Base-by-base conservation (phyloP, 108 stramenopile species). In the Nitzschia sp. region DNA sequence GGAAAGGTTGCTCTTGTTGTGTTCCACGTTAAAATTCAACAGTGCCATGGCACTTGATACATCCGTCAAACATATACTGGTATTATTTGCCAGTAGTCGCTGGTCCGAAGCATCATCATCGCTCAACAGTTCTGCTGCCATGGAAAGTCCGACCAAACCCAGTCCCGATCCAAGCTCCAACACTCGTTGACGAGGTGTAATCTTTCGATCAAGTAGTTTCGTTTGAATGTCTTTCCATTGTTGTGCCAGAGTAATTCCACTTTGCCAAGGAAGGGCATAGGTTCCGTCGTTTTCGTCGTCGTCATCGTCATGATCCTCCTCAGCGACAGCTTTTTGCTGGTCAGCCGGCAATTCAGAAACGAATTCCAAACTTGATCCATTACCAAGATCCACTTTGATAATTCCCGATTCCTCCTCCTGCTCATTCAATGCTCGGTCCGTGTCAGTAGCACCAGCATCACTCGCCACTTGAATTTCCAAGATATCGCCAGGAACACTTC, bases 91-190 rank as follows among this genome's bases (percentile, higher is more conserved):
- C 6, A 42, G n/a, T 3, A 28, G 27, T 0, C 25, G 2, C 19
- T 62, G 23, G 11, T 62, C 25, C 3, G 26, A 23, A 28, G 46
- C 2, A 15, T 48, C 30, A 24, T 65, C 48, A 4, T 65, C n/a
- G 17, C 3, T 54, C 49, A 31, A 1, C 3, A n/a, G 33, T 24
- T 30, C 29, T 47, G 8, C 38, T 48, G 11, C 77, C 56, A 92
- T 72, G 19, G 88, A 83, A 38, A 92, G 60, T 23, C 91, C 91
- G 34, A 83, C 71, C 17, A 78, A 33, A 1, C 88, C 91, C 35
- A 78, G 35, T 23, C 91, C 91, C 11, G 88, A 81, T 13, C 91
- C 91, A n/a, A 92, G 71, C 66, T 92, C 91, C 47, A 92, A 35
- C 23, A 89, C 42, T 27, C 66, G 66, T 38, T 27, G 19, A 8